Conservation (phyloP, 1,284 basidiomycete genomes). For the Takashimella koratensis region DNA sequence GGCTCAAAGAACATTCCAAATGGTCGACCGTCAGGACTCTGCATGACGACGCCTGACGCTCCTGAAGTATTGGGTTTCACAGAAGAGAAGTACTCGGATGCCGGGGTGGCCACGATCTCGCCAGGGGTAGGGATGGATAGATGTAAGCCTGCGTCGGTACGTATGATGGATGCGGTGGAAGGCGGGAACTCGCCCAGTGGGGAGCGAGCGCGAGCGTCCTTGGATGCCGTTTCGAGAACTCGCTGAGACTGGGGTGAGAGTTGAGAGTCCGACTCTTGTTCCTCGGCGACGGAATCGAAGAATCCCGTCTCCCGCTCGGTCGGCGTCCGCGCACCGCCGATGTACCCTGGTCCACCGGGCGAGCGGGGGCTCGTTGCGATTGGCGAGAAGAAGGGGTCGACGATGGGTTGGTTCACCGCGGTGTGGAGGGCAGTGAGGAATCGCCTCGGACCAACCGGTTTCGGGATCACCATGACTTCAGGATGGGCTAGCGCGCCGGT, state of each 20-base stretch:
- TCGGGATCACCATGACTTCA: constrained; percentile 90
- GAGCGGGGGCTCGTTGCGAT: constrained; percentile 86
- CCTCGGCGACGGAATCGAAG: constrained; percentile 37
- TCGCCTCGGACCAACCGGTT: constrained; percentile 87
- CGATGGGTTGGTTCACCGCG: constrained; percentile 71
- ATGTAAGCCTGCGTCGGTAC: constrained; percentile 20
- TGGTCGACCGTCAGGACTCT: constrained; percentile 86
- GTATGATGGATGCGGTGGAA: constrained; percentile 10
- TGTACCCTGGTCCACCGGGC: constrained; percentile 51
- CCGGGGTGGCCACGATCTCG: constrained; percentile 59
- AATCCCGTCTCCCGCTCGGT: constrained; percentile 25
- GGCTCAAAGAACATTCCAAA: constrained; percentile 95
- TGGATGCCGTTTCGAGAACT: constrained; percentile 1
- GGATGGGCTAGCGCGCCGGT: constrained; percentile 52
- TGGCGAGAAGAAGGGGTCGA: constrained; percentile 85
- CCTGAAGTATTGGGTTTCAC: constrained; percentile 65
- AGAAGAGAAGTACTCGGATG: constrained; percentile 83
- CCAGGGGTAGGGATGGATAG: constrained; percentile 59
- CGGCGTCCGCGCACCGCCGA: constrained; percentile 31
- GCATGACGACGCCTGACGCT: constrained; percentile 83
- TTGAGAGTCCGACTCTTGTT: constrained; percentile 8
- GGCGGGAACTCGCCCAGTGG: constrained; percentile 36
- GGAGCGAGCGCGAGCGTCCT: constrained; percentile 18
- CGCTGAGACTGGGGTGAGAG: neutral
- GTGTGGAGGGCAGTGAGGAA: constrained; percentile 86